Conservation (phyloP, 2,329 filamentous ascomycete species). For the Trichoderma hamatum region DNA sequence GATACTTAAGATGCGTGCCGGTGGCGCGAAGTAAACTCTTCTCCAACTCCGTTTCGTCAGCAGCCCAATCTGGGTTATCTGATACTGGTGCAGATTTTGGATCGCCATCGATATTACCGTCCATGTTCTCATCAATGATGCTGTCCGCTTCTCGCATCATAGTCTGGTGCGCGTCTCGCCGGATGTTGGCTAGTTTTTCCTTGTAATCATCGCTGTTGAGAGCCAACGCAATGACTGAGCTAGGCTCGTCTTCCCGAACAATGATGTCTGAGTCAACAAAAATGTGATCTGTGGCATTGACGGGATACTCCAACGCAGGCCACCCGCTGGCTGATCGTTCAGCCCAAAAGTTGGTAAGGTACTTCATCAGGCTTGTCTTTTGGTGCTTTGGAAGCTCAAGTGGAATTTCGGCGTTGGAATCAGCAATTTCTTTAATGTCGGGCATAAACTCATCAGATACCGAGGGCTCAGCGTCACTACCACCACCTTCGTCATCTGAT, state of each 20-base stretch:
- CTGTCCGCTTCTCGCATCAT: slow-evolving; percentile 47
- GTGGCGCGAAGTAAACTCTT: slow-evolving; percentile 81
- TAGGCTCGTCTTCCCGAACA: slow-evolving; percentile 95
- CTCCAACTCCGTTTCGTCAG: slow-evolving; percentile 75
- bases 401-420: slow-evolving; percentile 63
- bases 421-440: slow-evolving; percentile 63
- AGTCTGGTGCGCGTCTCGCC: slow-evolving; percentile 52
- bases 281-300: slow-evolving; percentile 86
- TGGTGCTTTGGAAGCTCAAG: slow-evolving; percentile 88
- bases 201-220: slow-evolving; percentile 87
- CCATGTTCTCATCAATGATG: slow-evolving; percentile 43
- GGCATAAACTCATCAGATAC: slow-evolving; percentile 69
- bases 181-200: slow-evolving; percentile 72
- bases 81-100: slow-evolving; percentile 38
- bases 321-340: slow-evolving; percentile 95
- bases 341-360: slow-evolving; percentile 97
- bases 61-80: slow-evolving; percentile 45
- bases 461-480: slow-evolving; percentile 73
- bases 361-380: slow-evolving; percentile 90
- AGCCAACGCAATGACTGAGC: slow-evolving; percentile 91
- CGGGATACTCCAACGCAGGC: slow-evolving; percentile 88
- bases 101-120: slow-evolving; percentile 36
- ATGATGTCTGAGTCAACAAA: slow-evolving; percentile 98
- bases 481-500: slow-evolving; percentile 67
- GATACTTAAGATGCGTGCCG: slow-evolving; percentile 93